Evolutionary conservation across 2,329 filamentous ascomycete species (phyloP).

Genomic region (Pyrenochaeta sp.): DNA sequence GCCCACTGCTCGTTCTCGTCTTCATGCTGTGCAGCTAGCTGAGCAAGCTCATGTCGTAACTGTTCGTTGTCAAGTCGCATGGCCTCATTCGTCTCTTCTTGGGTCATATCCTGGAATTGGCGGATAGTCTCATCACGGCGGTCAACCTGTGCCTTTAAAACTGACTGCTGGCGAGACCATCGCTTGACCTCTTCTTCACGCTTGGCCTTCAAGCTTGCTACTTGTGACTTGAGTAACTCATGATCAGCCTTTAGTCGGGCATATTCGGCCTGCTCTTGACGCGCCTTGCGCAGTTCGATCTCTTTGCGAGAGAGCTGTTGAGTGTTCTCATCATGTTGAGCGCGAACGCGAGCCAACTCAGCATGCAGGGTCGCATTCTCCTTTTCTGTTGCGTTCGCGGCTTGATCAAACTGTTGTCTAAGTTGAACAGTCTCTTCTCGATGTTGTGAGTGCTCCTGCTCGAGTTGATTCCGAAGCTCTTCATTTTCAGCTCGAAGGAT

Average conservation of each 20-base stretch:
- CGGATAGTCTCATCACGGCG: conserved; percentile 51
- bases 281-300: conserved; percentile 44
- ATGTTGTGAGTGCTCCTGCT: conserved; percentile 42
- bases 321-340: conserved; percentile 48
- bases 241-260: conserved; percentile 75
- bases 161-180: conserved; percentile 43
- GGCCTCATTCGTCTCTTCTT: conserved; percentile 49
- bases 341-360: conserved; percentile 42
- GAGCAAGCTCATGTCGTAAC: conserved; percentile 49
- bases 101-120: conserved; percentile 46
- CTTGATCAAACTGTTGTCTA: conserved; percentile 42
- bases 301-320: conserved; percentile 46
- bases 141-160: conserved; percentile 44
- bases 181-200: conserved; percentile 62
- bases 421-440: conserved; percentile 47
- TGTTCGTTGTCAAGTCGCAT: conserved; percentile 53
- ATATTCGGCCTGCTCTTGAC: conserved; percentile 48
- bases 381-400: conserved; percentile 43
- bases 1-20: conserved; percentile 45
- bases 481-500: conserved; percentile 45
- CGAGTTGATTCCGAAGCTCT: conserved; percentile 42
- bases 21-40: conserved; percentile 45
- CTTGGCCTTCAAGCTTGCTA: conserved; percentile 77
- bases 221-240: conserved; percentile 73
- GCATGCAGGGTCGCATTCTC: conserved; percentile 46